Evolutionary conservation across 192 early-diverging fungal species (phyloP), one percentile per base, ranked within the genome.

Genomic region (Pilobolus umbonatus): DNA sequence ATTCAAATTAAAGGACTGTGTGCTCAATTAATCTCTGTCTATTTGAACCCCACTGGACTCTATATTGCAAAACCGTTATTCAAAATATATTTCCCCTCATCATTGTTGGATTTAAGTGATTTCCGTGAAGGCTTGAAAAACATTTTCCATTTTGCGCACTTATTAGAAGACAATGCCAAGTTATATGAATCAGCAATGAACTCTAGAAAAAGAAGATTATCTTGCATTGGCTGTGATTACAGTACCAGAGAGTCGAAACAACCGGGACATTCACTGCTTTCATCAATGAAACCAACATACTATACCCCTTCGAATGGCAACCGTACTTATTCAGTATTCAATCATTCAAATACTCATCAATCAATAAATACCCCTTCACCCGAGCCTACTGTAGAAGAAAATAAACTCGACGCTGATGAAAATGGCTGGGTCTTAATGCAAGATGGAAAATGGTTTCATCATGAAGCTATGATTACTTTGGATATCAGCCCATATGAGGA

Each of bases 1-100:
- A n/a, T 44, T 14, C 42, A 44, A 19, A 44, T 44, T 44, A 44
- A 44, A 44, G 42, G 42, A 44, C n/a, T 44, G 21, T 44, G 42
- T 12, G 42, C 9, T 12, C 42, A 44, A 44, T 6, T 44, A 6
- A 44, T 44, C 17, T 44, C 12, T 44, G 21, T 44, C 6, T 44
- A 44, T 44, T 44, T 44, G 9, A 44, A 12, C 1, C 1, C 0
- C 1, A 44, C 12, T 4, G 42, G 42, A 19, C 2, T 44, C 5
- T 44, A 44, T 1, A 19, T 44, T 44, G 42, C 42, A 19, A 19
- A 19, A 19, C 4, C 42, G 1, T 19, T 44, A 10, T 10, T 44
- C 17, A 44, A 44, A n/a, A 44, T 44, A 14, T 12, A 44, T 4
- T 10, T 44, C 42, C 17, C 42, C 1, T 17, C 42, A 44, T 44